Evolutionary conservation across 2,329 filamentous ascomycete genomes (phyloP).

Genomic region (Orbilia oligospora): DNA sequence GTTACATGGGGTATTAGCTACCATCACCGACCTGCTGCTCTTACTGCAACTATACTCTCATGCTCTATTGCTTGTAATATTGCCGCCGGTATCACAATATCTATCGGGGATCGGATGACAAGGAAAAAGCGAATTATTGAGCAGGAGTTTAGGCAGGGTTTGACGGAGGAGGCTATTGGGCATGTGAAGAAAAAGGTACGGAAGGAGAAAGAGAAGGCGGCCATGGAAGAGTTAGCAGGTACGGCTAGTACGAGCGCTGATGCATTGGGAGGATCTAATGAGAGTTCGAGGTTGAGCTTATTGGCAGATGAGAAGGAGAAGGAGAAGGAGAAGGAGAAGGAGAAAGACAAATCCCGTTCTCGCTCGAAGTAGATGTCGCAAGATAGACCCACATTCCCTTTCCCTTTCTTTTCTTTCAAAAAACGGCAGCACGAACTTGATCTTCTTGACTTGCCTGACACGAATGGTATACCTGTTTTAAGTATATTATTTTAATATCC

Average conservation of each 20-base stretch:
- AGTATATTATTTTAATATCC: slow-evolving; percentile 11
- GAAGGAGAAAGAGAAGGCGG: slow-evolving; percentile 69
- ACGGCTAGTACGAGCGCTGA: slow-evolving; percentile 33
- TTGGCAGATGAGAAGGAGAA: slow-evolving; percentile 46
- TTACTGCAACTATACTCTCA: slow-evolving; percentile 85
- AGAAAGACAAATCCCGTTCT: slow-evolving; percentile 9
- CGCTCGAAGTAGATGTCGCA: slow-evolving; percentile 22
- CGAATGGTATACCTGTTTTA: slow-evolving; percentile 2
- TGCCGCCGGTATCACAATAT: slow-evolving; percentile 81
- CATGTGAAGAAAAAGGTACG: slow-evolving; percentile 69
- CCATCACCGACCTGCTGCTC: slow-evolving; percentile 76
- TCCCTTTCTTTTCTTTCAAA: neutral
- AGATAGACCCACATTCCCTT: neutral
- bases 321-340: slow-evolving; percentile 36
- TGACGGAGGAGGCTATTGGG: slow-evolving; percentile 76
- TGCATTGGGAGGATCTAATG: slow-evolving; percentile 37
- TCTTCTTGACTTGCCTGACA: neutral
- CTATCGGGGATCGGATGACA: slow-evolving; percentile 80
- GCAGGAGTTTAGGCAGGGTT: slow-evolving; percentile 80
- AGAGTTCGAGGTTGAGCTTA: slow-evolving; percentile 50
- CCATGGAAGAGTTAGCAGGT: slow-evolving; percentile 24
- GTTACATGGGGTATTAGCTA: slow-evolving; percentile 85
- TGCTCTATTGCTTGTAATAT: slow-evolving; percentile 84
- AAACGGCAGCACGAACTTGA: neutral
- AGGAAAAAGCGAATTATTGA: slow-evolving; percentile 89